These are phyloP conservation scores for Colletotrichum cordylinicola DNA, from an alignment of 2,329 filamentous ascomycete species.

Conservation along the genomic window DNA sequence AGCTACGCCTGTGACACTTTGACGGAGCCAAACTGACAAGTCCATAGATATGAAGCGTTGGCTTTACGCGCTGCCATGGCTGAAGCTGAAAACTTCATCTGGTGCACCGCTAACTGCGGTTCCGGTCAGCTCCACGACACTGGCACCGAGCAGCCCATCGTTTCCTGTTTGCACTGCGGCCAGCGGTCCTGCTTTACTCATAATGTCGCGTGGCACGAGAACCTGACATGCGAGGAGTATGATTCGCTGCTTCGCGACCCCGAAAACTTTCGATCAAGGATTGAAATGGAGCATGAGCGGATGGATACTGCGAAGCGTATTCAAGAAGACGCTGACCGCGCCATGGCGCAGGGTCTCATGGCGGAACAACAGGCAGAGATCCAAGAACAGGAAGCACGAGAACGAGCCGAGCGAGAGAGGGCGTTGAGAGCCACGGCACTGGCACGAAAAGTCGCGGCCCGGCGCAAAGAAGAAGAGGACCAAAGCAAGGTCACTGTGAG, in stretches of 20 bases:
- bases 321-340: slow-evolving; percentile 51
- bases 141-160: slow-evolving; percentile 43
- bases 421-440: slow-evolving; percentile 29
- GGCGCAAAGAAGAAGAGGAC: slow-evolving; percentile 39
- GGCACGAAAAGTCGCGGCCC: slow-evolving; percentile 13
- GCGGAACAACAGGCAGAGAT: slow-evolving; percentile 34
- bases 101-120: slow-evolving; percentile 58
- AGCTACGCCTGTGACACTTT: not conserved
- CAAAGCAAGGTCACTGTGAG: slow-evolving; percentile 32
- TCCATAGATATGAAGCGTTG: slow-evolving; percentile 47
- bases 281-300: slow-evolving; percentile 46
- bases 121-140: slow-evolving; percentile 57
- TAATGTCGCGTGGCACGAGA: slow-evolving; percentile 45
- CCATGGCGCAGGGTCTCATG: slow-evolving; percentile 35
- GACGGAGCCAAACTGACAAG: not conserved
- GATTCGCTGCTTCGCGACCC: slow-evolving; percentile 43
- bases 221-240: slow-evolving; percentile 47
- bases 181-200: slow-evolving; percentile 50
- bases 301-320: slow-evolving; percentile 50
- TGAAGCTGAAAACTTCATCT: slow-evolving; percentile 51
- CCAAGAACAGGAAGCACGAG: slow-evolving; percentile 26
- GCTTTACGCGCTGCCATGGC: slow-evolving; percentile 48
- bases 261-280: slow-evolving; percentile 40
- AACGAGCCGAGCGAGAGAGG: slow-evolving; percentile 28
- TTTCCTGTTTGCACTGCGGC: slow-evolving; percentile 44